These are phyloP conservation scores for Phascolomyces articulosus DNA, from an alignment of 371 early-diverging fungal species.

Conservation along the genomic window DNA sequence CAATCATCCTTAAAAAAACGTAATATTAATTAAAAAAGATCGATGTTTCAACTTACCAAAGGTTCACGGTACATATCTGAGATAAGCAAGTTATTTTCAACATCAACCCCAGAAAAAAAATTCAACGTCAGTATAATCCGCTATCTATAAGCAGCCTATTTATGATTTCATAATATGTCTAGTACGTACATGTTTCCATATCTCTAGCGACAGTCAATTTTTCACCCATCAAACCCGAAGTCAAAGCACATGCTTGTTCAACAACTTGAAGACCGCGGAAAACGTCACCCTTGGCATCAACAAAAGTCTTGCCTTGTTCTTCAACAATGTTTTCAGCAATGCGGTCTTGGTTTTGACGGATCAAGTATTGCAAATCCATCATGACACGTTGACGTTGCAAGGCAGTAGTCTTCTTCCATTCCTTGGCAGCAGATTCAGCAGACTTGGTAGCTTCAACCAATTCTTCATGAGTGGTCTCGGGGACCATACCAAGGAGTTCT, in stretches of 20 bases:
- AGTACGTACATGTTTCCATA: constrained; percentile 87
- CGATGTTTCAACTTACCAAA: constrained; percentile 42
- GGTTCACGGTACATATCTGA: constrained; percentile 89
- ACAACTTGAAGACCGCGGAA: constrained; percentile 92
- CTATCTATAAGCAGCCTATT: constrained; percentile 5
- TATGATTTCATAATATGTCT: constrained; percentile 3
- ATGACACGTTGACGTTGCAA: constrained; percentile 89
- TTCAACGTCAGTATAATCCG: constrained; percentile 7
- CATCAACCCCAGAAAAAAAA: constrained; percentile 1
- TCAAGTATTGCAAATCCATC: constrained; percentile 89
- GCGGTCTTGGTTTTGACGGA: constrained; percentile 82
- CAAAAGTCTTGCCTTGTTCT: constrained; percentile 96
- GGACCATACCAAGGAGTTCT: constrained; percentile 88
- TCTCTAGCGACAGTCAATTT: constrained; percentile 85
- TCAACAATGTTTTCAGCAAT: constrained; percentile 86
- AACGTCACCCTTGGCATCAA: constrained; percentile 93
- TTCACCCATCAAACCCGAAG: constrained; percentile 84
- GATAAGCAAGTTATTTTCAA: not conserved
- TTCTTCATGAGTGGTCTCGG: constrained; percentile 89
- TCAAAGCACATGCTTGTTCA: constrained; percentile 85
- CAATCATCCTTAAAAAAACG: not conserved
- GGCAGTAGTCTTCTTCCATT: constrained; percentile 88
- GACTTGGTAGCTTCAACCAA: constrained; percentile 79
- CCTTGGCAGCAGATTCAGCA: constrained; percentile 82
- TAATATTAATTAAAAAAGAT: no score